Conservation (phyloP, 2,329 filamentous ascomycete species). For the Colletotrichum gloeosporioides region DNA sequence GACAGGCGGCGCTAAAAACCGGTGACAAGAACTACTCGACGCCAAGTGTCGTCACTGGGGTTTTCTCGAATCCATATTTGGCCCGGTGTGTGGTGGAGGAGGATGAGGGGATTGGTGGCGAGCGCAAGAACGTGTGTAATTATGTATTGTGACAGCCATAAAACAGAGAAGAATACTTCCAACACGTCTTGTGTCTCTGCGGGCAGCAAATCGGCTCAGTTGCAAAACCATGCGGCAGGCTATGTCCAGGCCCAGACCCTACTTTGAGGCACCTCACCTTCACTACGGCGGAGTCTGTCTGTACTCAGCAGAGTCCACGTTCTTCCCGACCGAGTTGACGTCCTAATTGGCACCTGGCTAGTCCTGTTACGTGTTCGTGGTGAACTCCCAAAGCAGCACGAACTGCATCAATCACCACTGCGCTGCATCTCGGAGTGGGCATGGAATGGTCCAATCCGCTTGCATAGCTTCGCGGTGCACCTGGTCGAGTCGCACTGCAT, state of each 20-base stretch:
- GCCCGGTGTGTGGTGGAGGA: background rate
- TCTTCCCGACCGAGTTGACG: background rate
- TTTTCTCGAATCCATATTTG: background rate
- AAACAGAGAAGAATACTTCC: background rate
- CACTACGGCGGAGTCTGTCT: background rate
- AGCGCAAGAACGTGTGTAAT: background rate
- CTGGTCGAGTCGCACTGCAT: background rate
- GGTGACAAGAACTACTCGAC: background rate
- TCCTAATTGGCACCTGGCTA: background rate
- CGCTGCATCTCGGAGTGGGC: background rate
- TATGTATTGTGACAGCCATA: background rate
- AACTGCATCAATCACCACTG: conserved; percentile 2
- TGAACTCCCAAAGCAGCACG: background rate
- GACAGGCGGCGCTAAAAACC: background rate
- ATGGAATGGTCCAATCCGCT: background rate
- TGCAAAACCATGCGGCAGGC: background rate
- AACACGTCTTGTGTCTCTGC: background rate
- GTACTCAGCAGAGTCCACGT: background rate
- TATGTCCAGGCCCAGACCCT: background rate
- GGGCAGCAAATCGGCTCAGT: background rate
- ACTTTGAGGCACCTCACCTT: background rate
- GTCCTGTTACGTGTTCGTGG: background rate
- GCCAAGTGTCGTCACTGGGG: conserved; percentile 11
- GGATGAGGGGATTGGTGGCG: background rate
- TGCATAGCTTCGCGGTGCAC: background rate